phyloP scores from a whole-genome alignment of 257 asterid species.

The Solanum appendiculatum region DNA sequence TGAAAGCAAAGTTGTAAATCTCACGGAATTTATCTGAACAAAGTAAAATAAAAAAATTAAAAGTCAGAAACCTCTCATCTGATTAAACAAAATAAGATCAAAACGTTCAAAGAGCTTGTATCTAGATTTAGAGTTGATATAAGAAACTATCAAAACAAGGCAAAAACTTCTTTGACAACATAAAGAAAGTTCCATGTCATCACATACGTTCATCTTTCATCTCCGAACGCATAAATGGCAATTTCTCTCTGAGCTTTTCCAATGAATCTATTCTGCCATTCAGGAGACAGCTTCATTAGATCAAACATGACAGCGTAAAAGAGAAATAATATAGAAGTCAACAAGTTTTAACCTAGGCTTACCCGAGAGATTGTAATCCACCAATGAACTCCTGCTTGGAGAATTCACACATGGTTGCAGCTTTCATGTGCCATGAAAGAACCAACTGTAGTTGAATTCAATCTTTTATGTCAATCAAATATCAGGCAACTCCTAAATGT shows the following conservation, averaged over 20 bases:
- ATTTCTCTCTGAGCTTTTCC: conserved; percentile 87
- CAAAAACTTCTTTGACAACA: conserved; percentile 2
- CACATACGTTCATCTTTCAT: conserved; percentile 94
- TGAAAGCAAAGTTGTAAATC: conserved; percentile 91
- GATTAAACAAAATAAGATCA: not conserved
- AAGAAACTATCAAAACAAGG: not conserved
- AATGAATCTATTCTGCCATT: conserved; percentile 77
- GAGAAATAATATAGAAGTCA: not conserved
- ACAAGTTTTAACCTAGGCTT: conserved; percentile 12
- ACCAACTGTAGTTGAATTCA: conserved; percentile 31
- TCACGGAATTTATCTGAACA: conserved; percentile 78
- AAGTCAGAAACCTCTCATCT: not conserved
- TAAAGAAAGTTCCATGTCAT: conserved; percentile 7
- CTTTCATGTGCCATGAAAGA: conserved; percentile 80
- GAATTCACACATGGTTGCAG: conserved; percentile 98
- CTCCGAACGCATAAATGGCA: conserved; percentile 90
- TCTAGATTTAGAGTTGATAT: not conserved
- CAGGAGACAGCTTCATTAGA: conserved; percentile 4
- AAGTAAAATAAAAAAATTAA: not conserved
- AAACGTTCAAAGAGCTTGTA: not conserved
- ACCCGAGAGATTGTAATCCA: conserved; percentile 95
- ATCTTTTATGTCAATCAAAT: not conserved
- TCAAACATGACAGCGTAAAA: not conserved
- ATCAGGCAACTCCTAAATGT: not conserved
- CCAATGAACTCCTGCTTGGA: conserved; percentile 83